phyloP scores from a whole-genome alignment of 208 protist species.

The Trypanosomatidae sp. region DNA sequence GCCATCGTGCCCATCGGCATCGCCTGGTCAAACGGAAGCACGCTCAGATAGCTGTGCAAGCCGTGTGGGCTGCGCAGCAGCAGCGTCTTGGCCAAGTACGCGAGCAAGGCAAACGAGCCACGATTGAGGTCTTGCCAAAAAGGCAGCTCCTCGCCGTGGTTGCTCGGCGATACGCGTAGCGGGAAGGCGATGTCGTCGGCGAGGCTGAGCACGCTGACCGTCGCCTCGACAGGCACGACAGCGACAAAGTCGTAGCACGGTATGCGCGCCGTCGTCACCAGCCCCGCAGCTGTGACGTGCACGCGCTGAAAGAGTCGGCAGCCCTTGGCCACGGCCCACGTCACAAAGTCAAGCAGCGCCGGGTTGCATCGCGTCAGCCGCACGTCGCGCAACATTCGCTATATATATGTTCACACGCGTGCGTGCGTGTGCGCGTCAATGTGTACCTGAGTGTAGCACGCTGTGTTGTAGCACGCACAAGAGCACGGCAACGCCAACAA shows the following conservation, averaged over 20 bases:
- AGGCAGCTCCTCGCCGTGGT: constrained; percentile 40
- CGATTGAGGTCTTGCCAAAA: constrained; percentile 70
- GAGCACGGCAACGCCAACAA: no score
- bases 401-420: no score
- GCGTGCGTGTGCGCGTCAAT: no score
- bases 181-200: constrained; percentile 40
- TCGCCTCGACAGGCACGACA: constrained; percentile 57
- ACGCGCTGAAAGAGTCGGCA: constrained; percentile 79
- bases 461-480: no score
- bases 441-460: no score
- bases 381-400: constrained; percentile 31
- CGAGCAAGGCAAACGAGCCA: constrained; percentile 64
- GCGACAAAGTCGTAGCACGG: constrained; percentile 82
- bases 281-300: constrained; percentile 60
- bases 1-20: constrained; percentile 60
- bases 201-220: constrained; percentile 58
- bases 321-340: constrained; percentile 76
- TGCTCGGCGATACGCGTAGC: constrained; percentile 48
- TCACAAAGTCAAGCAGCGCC: constrained; percentile 78
- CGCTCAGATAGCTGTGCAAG: constrained; percentile 67
- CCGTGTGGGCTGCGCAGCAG: constrained; percentile 53
- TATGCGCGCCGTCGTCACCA: constrained; percentile 65
- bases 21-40: constrained; percentile 60
- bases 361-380: constrained; percentile 69
- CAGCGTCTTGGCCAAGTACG: constrained; percentile 48